Percentiles rank a stretch among this genome's conserved stretches.
Conservation (phyloP, 345 rosid genomes). For the Hibiscus syriacus region DNA sequence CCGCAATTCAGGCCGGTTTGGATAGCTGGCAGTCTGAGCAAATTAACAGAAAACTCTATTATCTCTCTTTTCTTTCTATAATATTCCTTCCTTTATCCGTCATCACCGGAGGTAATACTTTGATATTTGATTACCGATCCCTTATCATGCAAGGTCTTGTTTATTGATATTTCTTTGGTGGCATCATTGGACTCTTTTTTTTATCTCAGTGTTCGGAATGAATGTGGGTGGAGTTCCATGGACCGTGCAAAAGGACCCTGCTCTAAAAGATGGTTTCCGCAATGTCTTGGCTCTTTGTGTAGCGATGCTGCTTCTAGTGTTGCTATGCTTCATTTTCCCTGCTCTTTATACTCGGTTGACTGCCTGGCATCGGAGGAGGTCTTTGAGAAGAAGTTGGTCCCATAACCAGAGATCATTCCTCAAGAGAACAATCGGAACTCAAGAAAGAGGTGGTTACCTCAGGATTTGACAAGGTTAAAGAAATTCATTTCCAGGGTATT, state of each 20-base stretch:
- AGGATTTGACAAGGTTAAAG: conserved; percentile 37
- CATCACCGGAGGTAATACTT: conserved; percentile 77
- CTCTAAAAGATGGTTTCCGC: conserved; percentile 60
- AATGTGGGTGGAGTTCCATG: conserved; percentile 99
- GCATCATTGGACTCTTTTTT: not conserved
- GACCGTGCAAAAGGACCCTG: conserved; percentile 71
- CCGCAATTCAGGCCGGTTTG: conserved; percentile 82
- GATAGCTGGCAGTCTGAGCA: conserved; percentile 98
- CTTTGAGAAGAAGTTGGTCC: conserved; percentile 63
- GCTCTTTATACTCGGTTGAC: conserved; percentile 35
- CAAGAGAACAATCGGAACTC: conserved; percentile 34
- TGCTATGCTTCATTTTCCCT: conserved; percentile 72
- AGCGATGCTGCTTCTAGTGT: conserved; percentile 44
- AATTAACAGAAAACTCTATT: conserved; percentile 85
- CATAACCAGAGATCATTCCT: conserved; percentile 63
- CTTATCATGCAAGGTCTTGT: not conserved
- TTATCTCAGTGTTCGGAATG: conserved; percentile 83
- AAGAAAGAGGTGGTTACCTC: conserved; percentile 66
- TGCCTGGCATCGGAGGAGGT: conserved; percentile 51
- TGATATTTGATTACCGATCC: not conserved
- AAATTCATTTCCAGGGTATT: not conserved
- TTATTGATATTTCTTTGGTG: not conserved
- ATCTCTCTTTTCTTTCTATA: conserved; percentile 91
- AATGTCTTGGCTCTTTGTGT: conserved; percentile 76
- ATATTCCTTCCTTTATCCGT: conserved; percentile 86